Evolutionary conservation across 2,329 filamentous ascomycete species (phyloP).

Genomic region (Calonectria pseudoreteaudii): DNA sequence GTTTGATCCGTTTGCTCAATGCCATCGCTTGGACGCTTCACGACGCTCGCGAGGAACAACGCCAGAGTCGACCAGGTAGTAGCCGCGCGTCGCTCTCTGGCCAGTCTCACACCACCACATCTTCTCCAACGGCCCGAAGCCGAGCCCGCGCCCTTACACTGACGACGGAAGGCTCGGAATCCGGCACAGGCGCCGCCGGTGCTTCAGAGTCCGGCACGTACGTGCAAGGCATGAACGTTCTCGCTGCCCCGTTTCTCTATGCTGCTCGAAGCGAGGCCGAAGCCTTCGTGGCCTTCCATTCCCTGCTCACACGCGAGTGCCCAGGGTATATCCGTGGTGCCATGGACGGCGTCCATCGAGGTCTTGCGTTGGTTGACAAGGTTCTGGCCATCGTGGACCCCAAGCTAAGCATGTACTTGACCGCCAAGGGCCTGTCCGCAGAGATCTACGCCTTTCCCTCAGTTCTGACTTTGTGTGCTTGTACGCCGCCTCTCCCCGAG

Average conservation of each 20-base stretch:
- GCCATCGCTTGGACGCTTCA: conserved; percentile 94
- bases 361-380: conserved; percentile 90
- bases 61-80: conserved; percentile 54
- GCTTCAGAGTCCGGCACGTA: conserved; percentile 82
- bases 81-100: conserved; percentile 49
- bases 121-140: conserved; percentile 59
- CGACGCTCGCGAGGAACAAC: conserved; percentile 73
- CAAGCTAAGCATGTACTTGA: conserved; percentile 85
- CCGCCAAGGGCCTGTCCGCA: conserved; percentile 87
- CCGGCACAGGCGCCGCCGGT: conserved; percentile 60
- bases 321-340: conserved; percentile 94
- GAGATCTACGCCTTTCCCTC: conserved; percentile 97
- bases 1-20: conserved; percentile 92
- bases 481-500: conserved; percentile 93
- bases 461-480: conserved; percentile 93
- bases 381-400: conserved; percentile 92
- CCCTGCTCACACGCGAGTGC: conserved; percentile 86
- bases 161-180: conserved; percentile 74
- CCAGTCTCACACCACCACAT: conserved; percentile 53
- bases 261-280: conserved; percentile 94
- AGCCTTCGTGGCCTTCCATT: conserved; percentile 91
- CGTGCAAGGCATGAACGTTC: conserved; percentile 98
- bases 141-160: conserved; percentile 69
- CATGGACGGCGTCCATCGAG: conserved; percentile 97
- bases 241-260: conserved; percentile 95